These are phyloP conservation scores for Salicornia ramosissima DNA, from an alignment of 148 eudicot species.

Conservation along the genomic window DNA sequence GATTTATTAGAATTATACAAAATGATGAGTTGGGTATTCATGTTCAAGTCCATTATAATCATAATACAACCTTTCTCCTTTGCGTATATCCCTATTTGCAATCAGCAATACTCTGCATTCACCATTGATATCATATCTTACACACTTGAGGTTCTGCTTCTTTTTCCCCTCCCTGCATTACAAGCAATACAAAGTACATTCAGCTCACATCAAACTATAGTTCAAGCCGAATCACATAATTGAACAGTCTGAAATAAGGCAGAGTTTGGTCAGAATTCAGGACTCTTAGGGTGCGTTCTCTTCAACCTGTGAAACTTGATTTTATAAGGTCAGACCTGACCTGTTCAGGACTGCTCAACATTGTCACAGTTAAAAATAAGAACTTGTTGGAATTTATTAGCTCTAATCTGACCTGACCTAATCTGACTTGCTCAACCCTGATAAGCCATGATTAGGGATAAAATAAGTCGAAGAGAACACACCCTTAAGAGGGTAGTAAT, in stretches of 20 bases:
- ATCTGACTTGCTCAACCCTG: no score
- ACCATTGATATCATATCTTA: slow-evolving; percentile 74
- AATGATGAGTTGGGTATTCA: slow-evolving; percentile 94
- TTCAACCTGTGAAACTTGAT: no score
- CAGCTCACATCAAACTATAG: background rate
- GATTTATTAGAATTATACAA: slow-evolving; percentile 36
- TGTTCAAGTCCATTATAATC: slow-evolving; percentile 90
- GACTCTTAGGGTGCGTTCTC: no score
- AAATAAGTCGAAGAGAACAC: no score
- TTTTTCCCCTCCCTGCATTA: slow-evolving; percentile 82
- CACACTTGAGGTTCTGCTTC: slow-evolving; percentile 93
- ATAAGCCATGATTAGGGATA: no score
- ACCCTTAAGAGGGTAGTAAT: background rate
- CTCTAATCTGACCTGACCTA: no score
- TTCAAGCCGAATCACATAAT: background rate
- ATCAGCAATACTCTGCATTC: slow-evolving; percentile 74
- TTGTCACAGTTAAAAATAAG: no score
- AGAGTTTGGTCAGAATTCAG: no score
- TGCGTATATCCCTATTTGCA: slow-evolving; percentile 84
- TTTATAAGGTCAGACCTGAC: no score
- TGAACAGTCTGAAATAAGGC: background rate
- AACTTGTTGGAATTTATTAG: no score
- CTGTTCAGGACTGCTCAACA: no score
- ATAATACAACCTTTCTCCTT: slow-evolving; percentile 85
- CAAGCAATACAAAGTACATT: background rate